Percentiles rank a stretch among this genome's conserved stretches.
phyloP scores from a whole-genome alignment of 1,284 basidiomycete genomes.

The Trichosporon inkin region DNA sequence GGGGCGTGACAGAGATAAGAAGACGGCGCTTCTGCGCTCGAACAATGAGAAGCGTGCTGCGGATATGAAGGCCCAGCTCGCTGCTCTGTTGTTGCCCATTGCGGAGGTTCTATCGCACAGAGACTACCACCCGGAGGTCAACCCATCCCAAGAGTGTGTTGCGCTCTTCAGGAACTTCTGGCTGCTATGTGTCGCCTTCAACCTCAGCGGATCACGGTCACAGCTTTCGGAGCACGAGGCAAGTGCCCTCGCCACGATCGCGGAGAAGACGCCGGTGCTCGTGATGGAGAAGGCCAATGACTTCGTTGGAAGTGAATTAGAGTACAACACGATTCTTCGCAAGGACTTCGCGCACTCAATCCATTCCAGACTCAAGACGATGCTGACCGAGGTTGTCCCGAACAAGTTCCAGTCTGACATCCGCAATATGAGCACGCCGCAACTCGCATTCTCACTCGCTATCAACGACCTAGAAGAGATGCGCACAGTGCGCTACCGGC shows the following conservation, averaged over 20 bases:
- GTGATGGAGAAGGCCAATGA: slow-evolving; percentile 79
- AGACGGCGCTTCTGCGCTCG: slow-evolving; percentile 27
- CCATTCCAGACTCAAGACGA: slow-evolving; percentile 62
- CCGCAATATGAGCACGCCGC: slow-evolving; percentile 70
- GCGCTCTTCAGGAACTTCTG: slow-evolving; percentile 88
- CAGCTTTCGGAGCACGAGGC: slow-evolving; percentile 55
- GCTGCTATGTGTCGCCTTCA: slow-evolving; percentile 70
- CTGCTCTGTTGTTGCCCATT: slow-evolving; percentile 81
- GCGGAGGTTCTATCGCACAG: slow-evolving; percentile 77
- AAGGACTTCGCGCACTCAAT: slow-evolving; percentile 74
- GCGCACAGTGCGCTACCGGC: slow-evolving; percentile 72
- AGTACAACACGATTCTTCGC: slow-evolving; percentile 89
- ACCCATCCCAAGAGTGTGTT: slow-evolving; percentile 63
- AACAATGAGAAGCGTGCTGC: slow-evolving; percentile 35
- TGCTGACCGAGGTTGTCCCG: slow-evolving; percentile 65
- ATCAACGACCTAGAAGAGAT: slow-evolving; percentile 88
- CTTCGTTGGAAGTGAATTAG: slow-evolving; percentile 80
- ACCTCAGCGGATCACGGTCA: slow-evolving; percentile 60
- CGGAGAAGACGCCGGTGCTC: slow-evolving; percentile 79
- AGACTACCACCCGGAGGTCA: slow-evolving; percentile 64
- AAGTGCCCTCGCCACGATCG: slow-evolving; percentile 73
- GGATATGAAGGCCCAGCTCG: slow-evolving; percentile 77
- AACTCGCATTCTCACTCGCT: slow-evolving; percentile 79
- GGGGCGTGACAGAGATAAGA: slow-evolving; percentile 26
- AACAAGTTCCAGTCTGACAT: slow-evolving; percentile 64